These are phyloP conservation scores for Arctium lappa DNA, from an alignment of 129 eudicot genomes.

Conservation along the genomic window DNA sequence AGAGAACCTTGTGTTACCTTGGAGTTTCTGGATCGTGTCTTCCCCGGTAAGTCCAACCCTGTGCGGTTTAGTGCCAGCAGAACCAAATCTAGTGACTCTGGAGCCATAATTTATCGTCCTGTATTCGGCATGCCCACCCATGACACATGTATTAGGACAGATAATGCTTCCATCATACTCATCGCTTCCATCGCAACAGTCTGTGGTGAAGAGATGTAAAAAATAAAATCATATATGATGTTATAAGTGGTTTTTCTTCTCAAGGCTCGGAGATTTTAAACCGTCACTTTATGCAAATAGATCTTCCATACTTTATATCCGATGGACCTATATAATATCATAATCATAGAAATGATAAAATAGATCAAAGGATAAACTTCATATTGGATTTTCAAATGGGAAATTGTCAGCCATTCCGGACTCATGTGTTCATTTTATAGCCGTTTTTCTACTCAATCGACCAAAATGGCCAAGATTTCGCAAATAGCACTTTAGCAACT, in stretches of 20 bases:
- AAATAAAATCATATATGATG: not conserved
- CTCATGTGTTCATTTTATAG: no score
- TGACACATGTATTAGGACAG: slow-evolving; percentile 84
- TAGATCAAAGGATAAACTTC: not conserved
- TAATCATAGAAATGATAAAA: not conserved
- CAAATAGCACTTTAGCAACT: no score
- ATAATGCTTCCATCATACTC: slow-evolving; percentile 62
- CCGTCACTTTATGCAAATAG: not conserved
- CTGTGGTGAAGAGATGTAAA: slow-evolving; percentile 26
- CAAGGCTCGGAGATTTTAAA: not conserved
- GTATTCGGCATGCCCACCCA: slow-evolving; percentile 83
- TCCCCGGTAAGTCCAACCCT: slow-evolving; percentile 24
- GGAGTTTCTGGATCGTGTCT: slow-evolving; percentile 49
- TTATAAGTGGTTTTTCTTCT: not conserved
- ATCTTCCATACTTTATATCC: no score
- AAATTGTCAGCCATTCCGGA: no score
- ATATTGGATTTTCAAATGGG: not conserved
- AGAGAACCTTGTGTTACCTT: slow-evolving; percentile 38
- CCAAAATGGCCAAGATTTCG: no score
- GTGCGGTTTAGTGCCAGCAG: slow-evolving; percentile 31
- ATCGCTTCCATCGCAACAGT: slow-evolving; percentile 99
- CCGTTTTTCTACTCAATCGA: no score
- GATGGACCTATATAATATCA: not conserved
- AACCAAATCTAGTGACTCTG: slow-evolving; percentile 9
- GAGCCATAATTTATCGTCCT: slow-evolving; percentile 37